phyloP scores from a whole-genome alignment of 2,329 filamentous ascomycete species.

The Xylariaceae sp. region DNA sequence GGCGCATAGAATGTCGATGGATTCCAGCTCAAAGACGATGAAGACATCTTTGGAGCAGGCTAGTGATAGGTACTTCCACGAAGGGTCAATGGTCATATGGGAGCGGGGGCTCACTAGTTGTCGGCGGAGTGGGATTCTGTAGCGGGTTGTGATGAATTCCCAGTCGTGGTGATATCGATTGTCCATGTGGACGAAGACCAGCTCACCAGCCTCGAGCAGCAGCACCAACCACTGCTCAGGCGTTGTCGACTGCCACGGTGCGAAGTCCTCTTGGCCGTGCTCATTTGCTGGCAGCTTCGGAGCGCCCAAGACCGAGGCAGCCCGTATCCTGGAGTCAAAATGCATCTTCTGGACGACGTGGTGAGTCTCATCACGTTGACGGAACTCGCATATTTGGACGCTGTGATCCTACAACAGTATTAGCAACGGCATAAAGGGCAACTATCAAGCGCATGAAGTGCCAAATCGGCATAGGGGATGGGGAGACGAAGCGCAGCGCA shows the following conservation, averaged over 20 bases:
- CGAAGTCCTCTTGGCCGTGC: constrained; percentile 18
- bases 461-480: too few species aligned
- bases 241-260: constrained; percentile 15
- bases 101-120: constrained; percentile 51
- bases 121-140: constrained; percentile 50
- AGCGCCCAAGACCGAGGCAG: constrained; percentile 65
- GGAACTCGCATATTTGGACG: constrained; percentile 73
- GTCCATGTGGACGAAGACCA: constrained; percentile 68
- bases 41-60: constrained; percentile 65
- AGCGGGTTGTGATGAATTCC: constrained; percentile 54
- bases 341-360: constrained; percentile 72
- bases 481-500: too few species aligned
- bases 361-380: constrained; percentile 60
- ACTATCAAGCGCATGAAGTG: too few species aligned
- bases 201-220: constrained; percentile 62
- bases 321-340: constrained; percentile 71
- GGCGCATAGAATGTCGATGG: constrained; percentile 41
- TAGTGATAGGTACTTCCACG: constrained; percentile 60
- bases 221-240: constrained; percentile 66
- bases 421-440: constrained; percentile 5
- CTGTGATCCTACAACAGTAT: constrained; percentile 54
- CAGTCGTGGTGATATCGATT: constrained; percentile 35
- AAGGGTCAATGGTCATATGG: constrained; percentile 70
- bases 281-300: constrained; percentile 19
- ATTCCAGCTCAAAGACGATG: constrained; percentile 62